Evolutionary conservation across 2,329 filamentous ascomycete genomes (phyloP).

Genomic region (Diaporthe nobilis): DNA sequence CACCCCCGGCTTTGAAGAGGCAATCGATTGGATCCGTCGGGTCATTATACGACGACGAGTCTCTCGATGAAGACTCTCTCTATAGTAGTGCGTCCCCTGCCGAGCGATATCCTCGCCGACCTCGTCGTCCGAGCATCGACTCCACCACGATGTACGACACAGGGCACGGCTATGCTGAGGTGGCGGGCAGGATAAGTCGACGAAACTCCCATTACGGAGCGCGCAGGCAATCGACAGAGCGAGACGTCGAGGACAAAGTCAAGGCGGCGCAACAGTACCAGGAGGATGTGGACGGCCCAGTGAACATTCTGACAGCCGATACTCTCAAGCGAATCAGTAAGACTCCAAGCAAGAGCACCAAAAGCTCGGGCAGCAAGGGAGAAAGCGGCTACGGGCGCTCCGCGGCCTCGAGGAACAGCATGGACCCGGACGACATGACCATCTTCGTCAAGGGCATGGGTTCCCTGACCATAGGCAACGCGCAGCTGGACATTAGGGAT

Average conservation of each 20-base stretch:
- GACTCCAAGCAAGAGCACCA: slow-evolving; percentile 69
- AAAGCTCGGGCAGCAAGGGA: slow-evolving; percentile 72
- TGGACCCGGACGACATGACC: slow-evolving; percentile 69
- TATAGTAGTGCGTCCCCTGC: slow-evolving; percentile 57
- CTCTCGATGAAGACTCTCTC: slow-evolving; percentile 52
- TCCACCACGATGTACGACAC: slow-evolving; percentile 56
- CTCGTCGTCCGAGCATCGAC: slow-evolving; percentile 52
- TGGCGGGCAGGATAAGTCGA: slow-evolving; percentile 53
- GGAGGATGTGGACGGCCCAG: slow-evolving; percentile 62
- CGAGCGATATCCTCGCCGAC: slow-evolving; percentile 46
- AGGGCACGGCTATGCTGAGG: slow-evolving; percentile 57
- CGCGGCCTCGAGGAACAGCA: slow-evolving; percentile 69
- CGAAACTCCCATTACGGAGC: slow-evolving; percentile 58
- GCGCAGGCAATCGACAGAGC: slow-evolving; percentile 42
- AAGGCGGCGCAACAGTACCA: slow-evolving; percentile 65
- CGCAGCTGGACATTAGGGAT: slow-evolving; percentile 71
- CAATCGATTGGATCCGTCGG: slow-evolving; percentile 46
- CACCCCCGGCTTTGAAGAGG: slow-evolving; percentile 48
- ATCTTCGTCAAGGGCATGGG: slow-evolving; percentile 71
- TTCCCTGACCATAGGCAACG: slow-evolving; percentile 68
- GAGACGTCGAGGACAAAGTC: slow-evolving; percentile 57
- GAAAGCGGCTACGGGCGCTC: slow-evolving; percentile 75
- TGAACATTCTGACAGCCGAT: slow-evolving; percentile 68
- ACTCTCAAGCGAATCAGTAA: slow-evolving; percentile 65
- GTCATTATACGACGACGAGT: slow-evolving; percentile 53